Percentiles rank a stretch among this genome's conserved stretches.
phyloP scores from a whole-genome alignment of 441 rosid species.

The Breynia disticha region DNA sequence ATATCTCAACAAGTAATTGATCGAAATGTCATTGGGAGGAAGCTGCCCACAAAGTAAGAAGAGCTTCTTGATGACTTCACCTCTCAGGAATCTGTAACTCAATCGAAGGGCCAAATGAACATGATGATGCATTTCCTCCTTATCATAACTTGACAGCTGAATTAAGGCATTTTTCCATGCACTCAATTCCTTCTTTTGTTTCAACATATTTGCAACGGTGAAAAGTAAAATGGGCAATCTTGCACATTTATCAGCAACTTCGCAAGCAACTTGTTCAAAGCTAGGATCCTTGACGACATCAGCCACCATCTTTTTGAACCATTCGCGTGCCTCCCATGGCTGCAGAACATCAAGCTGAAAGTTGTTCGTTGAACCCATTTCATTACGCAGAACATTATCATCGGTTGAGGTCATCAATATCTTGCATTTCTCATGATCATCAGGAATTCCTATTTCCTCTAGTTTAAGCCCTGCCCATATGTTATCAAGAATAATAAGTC shows the following conservation, averaged over 20 bases:
- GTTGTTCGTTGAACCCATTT: constrained; percentile 8
- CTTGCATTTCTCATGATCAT: constrained; percentile 1
- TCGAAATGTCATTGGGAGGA: fast-evolving
- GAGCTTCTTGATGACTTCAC: neutral
- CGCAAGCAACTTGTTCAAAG: fast-evolving
- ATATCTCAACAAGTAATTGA: neutral
- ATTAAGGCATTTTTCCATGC: constrained; percentile 16
- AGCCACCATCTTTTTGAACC: constrained; percentile 4
- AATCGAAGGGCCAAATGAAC: neutral
- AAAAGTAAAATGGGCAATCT: constrained; percentile 18
- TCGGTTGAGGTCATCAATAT: constrained; percentile 18
- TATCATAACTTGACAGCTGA: neutral
- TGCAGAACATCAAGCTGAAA: neutral
- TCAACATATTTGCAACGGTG: constrained; percentile 7
- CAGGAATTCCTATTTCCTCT: constrained; percentile 16
- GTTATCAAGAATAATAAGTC: constrained; percentile 17
- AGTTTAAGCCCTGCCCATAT: constrained; percentile 14
- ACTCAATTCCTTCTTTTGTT: too few species aligned
- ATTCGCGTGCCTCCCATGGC: constrained; percentile 4
- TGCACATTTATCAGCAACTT: constrained; percentile 6
- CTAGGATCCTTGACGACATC: neutral
- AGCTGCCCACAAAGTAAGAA: constrained; percentile 3
- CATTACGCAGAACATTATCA: neutral
- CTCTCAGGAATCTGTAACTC: neutral
- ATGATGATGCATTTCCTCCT: neutral